Percentiles rank a stretch among this genome's conserved stretches.
These are phyloP conservation scores for Ceriops decandra DNA, from an alignment of 345 rosid genomes.

Conservation along the genomic window DNA sequence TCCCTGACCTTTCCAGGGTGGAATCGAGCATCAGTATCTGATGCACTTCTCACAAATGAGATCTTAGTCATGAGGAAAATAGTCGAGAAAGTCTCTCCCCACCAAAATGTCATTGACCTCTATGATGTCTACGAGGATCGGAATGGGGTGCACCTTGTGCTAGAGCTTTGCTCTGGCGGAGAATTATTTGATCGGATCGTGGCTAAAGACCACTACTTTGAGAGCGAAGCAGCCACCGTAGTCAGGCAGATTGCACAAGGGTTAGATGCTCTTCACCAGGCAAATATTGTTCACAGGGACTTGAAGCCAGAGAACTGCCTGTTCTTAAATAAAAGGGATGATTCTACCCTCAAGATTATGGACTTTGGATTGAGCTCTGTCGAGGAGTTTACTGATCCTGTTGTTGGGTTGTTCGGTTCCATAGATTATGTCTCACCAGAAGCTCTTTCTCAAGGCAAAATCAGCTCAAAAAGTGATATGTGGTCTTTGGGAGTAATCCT, in stretches of 20 bases:
- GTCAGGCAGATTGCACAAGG: constrained; percentile 57
- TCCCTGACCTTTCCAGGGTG: constrained; percentile 32
- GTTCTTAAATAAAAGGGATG: constrained; percentile 39
- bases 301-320: constrained; percentile 68
- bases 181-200: constrained; percentile 60
- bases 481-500: constrained; percentile 68
- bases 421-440: constrained; percentile 68
- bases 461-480: constrained; percentile 53
- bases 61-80: constrained; percentile 60
- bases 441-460: constrained; percentile 55
- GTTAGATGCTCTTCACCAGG: constrained; percentile 44
- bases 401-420: constrained; percentile 64
- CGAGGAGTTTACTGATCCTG: constrained; percentile 61
- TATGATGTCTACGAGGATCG: constrained; percentile 64
- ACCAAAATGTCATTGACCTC: constrained; percentile 53
- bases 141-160: constrained; percentile 52
- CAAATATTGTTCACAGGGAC: constrained; percentile 59
- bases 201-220: constrained; percentile 37
- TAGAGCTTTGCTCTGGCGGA: constrained; percentile 63
- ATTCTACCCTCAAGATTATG: constrained; percentile 66
- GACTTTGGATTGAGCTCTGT: constrained; percentile 68
- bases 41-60: constrained; percentile 58
- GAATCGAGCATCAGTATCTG: constrained; percentile 53
- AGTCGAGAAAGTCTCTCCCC: constrained; percentile 61
- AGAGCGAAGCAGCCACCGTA: constrained; percentile 47